phyloP scores from a whole-genome alignment of 148 eudicot genomes.

The Gaultheria prostrata region DNA sequence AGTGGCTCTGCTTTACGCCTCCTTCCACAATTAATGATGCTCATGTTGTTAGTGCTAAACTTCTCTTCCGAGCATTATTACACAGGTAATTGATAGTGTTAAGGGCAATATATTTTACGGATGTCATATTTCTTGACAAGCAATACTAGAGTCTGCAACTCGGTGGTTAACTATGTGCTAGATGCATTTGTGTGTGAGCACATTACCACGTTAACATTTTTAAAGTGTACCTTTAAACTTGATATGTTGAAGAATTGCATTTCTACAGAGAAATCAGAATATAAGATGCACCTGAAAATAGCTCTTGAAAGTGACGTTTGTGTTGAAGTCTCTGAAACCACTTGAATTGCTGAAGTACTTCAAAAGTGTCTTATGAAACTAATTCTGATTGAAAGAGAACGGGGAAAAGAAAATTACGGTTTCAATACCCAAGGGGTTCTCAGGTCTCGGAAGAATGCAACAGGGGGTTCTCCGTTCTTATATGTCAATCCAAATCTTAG shows the following conservation, averaged over 20 bases:
- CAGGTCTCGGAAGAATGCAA: not conserved
- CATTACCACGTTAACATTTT: not conserved
- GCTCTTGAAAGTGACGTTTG: not conserved
- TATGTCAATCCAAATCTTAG: not conserved
- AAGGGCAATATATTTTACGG: not conserved
- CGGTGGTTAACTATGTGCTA: not conserved
- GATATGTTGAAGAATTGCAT: not conserved
- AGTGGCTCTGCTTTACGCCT: constrained; percentile 99
- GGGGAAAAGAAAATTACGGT: not conserved
- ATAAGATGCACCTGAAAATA: not conserved
- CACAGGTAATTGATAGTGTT: constrained; percentile 53
- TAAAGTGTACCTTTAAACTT: not conserved
- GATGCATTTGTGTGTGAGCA: constrained; percentile 1
- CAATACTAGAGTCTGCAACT: not conserved
- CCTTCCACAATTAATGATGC: constrained; percentile 75
- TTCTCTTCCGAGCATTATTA: constrained; percentile 71
- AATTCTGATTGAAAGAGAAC: not conserved
- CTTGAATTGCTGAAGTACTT: not conserved
- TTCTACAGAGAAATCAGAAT: not conserved
- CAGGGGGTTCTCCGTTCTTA: not conserved
- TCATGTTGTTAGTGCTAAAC: constrained; percentile 54
- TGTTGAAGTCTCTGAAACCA: constrained; percentile 1
- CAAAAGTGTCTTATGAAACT: not conserved
- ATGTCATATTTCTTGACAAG: not conserved
- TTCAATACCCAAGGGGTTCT: not conserved